Evolutionary conservation across 2,329 filamentous ascomycete species (phyloP).

Genomic region (Plectosphaerella sp.): DNA sequence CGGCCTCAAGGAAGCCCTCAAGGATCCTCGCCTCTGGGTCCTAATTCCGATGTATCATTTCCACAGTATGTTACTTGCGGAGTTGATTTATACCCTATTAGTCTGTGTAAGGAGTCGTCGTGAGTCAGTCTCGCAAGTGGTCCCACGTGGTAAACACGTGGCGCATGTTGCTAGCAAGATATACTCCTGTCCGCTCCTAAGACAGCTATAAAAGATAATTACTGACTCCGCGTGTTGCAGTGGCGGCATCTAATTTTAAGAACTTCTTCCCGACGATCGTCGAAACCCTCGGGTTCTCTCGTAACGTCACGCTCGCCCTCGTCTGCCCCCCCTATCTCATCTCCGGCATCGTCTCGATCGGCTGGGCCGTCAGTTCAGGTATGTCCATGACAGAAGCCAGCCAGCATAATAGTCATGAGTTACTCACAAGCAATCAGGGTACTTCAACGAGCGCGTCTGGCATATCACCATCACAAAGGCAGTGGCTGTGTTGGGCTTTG

Average conservation of each 20-base stretch:
- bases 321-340: conserved; percentile 42
- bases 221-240: neutral
- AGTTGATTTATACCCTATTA: too few relatives aligned
- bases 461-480: conserved; percentile 31
- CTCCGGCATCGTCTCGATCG: conserved; percentile 34
- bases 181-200: too few relatives aligned
- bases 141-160: too few relatives aligned
- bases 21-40: conserved; percentile 19
- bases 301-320: conserved; percentile 36
- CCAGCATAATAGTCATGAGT: conserved; percentile 27
- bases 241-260: conserved; percentile 35
- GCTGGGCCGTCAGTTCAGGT: conserved; percentile 35
- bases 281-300: conserved; percentile 21
- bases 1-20: conserved; percentile 14
- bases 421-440: conserved; percentile 32
- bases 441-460: conserved; percentile 37
- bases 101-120: too few relatives aligned
- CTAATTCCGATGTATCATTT: conserved; percentile 19
- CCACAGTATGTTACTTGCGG: conserved; percentile 18
- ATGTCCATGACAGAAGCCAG: conserved; percentile 8
- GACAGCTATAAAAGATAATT: conserved; percentile 16
- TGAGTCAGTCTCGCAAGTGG: too few relatives aligned
- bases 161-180: too few relatives aligned
- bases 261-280: conserved; percentile 37
- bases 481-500: conserved; percentile 32